Conservation (phyloP, 805 yeast genomes). For the Scheffersomyces stipitis region DNA sequence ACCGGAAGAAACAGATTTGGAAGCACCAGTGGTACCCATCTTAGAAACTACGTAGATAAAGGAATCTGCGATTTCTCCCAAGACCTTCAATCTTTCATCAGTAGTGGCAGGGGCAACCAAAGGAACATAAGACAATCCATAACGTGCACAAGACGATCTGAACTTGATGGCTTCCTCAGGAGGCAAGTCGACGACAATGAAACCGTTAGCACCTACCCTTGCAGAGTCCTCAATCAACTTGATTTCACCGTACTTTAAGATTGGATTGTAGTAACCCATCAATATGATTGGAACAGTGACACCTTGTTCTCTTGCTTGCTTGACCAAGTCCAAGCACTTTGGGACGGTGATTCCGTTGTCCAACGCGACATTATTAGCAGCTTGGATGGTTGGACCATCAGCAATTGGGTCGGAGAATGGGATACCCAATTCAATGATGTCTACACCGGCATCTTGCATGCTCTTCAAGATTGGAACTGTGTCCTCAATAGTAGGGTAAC, state of each 20-base stretch:
- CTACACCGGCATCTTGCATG: conserved; percentile 94
- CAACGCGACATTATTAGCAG: conserved; percentile 79
- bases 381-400: conserved; percentile 96
- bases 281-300: conserved; percentile 85
- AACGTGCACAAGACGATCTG: conserved; percentile 65
- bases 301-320: conserved; percentile 75
- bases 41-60: conserved; percentile 95
- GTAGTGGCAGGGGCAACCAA: conserved; percentile 96
- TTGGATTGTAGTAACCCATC: conserved; percentile 98
- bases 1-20: conserved; percentile 59
- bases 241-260: conserved; percentile 85
- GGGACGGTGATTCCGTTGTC: conserved; percentile 76
- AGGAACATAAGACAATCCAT: conserved; percentile 84
- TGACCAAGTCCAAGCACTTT: conserved; percentile 68
- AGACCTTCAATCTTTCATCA: conserved; percentile 75
- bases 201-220: conserved; percentile 92
- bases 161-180: conserved; percentile 95
- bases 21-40: conserved; percentile 97
- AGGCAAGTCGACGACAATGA: conserved; percentile 91
- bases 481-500: conserved; percentile 84
- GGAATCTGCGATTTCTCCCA: conserved; percentile 88
- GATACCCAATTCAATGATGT: conserved; percentile 89
- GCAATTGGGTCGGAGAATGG: conserved; percentile 99
- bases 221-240: conserved; percentile 75
- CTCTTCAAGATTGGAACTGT: conserved; percentile 85